phyloP scores from a whole-genome alignment of 306 rosid genomes.

The Citrullus colocynthis region DNA sequence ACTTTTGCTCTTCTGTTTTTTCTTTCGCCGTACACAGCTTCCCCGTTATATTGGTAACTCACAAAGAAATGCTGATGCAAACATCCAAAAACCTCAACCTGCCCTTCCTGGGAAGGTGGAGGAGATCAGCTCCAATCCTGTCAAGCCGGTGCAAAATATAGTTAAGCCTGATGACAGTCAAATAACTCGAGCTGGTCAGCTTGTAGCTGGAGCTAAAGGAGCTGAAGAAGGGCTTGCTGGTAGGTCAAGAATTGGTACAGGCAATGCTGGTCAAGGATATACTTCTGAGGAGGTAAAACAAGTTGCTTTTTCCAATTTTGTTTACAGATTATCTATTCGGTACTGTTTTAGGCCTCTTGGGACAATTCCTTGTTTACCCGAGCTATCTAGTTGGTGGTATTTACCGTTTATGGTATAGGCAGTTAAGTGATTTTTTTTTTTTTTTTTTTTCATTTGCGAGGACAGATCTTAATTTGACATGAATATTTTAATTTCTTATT shows the following conservation, averaged over 20 bases:
- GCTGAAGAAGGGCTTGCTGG: slow-evolving; percentile 65
- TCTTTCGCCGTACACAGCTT: slow-evolving; percentile 80
- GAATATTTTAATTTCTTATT: no score
- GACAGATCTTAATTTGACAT: neutral
- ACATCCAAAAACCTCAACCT: slow-evolving; percentile 56
- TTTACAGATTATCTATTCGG: neutral
- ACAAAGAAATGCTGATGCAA: slow-evolving; percentile 63
- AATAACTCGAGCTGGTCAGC: slow-evolving; percentile 48
- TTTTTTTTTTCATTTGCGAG: neutral
- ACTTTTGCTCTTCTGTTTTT: slow-evolving; percentile 90
- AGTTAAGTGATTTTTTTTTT: neutral
- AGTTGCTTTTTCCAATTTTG: neutral
- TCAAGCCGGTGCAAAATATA: slow-evolving; percentile 47
- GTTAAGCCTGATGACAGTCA: slow-evolving; percentile 66
- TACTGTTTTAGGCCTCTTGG: neutral
- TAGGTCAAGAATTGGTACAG: slow-evolving; percentile 72
- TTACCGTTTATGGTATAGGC: neutral
- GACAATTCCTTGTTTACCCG: neutral
- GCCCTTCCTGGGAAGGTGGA: slow-evolving; percentile 67
- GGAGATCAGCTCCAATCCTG: slow-evolving; percentile 34
- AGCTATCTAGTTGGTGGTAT: neutral
- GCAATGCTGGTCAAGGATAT: slow-evolving; percentile 99
- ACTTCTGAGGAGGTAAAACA: slow-evolving; percentile 78
- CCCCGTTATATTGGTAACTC: slow-evolving; percentile 59
- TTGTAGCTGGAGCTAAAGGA: slow-evolving; percentile 56